These are phyloP conservation scores for Cadophora sp. DNA, from an alignment of 2,329 filamentous ascomycete genomes.

Conservation along the genomic window DNA sequence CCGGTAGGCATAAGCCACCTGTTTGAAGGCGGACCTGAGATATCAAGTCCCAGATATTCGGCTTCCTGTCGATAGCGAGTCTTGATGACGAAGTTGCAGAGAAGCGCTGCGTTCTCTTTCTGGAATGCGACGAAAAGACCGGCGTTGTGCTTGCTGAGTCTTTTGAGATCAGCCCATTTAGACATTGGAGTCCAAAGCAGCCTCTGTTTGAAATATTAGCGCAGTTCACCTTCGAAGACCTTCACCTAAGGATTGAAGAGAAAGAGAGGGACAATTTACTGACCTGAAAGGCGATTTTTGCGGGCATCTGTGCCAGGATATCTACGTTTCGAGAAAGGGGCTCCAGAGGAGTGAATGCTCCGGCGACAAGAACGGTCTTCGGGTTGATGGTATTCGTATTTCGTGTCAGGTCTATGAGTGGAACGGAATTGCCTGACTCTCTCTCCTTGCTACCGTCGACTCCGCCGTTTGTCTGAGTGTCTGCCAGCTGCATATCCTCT, in stretches of 20 bases:
- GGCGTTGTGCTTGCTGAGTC: conserved; percentile 1
- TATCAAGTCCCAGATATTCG: background rate
- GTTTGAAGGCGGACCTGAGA: background rate
- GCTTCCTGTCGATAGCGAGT: background rate
- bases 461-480: background rate
- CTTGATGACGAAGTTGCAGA: conserved; percentile 11
- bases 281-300: background rate
- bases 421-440: background rate
- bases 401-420: background rate
- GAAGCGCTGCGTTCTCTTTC: background rate
- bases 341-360: background rate
- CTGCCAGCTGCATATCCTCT: background rate
- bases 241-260: background rate
- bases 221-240: background rate
- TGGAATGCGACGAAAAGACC: conserved; percentile 2
- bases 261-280: background rate
- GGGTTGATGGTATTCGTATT: background rate
- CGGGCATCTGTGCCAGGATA: background rate
- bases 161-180: conserved; percentile 9
- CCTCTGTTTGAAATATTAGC: background rate
- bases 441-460: background rate
- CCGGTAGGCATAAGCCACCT: background rate
- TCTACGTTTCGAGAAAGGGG: background rate
- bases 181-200: background rate
- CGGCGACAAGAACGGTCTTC: background rate